A percentile compares a stretch with the other conserved stretches of the same genome.
Conservation (phyloP, 306 rosid species). For the Albizia julibrissin region DNA sequence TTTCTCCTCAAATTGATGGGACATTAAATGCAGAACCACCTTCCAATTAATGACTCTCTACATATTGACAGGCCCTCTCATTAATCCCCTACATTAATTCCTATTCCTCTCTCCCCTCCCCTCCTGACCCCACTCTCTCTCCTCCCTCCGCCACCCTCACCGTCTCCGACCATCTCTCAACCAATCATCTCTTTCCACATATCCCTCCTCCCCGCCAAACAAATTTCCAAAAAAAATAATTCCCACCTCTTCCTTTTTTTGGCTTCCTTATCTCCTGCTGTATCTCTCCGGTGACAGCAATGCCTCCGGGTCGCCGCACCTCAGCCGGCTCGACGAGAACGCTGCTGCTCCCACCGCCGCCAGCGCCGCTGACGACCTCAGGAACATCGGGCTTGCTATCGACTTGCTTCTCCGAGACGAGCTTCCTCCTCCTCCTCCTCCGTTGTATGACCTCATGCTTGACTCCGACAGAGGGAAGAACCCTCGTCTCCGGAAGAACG, state of each 20-base stretch:
- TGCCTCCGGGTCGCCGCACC: constrained; percentile 99
- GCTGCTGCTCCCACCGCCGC: constrained; percentile 42
- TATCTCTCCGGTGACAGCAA: constrained; percentile 90
- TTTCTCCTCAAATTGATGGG: constrained; percentile 1
- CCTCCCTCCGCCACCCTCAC: background rate
- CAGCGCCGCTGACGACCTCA: constrained; percentile 62
- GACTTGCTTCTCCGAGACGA: constrained; percentile 86
- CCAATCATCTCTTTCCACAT: constrained; percentile 55
- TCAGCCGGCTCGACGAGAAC: constrained; percentile 79
- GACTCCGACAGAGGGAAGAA: constrained; percentile 86
- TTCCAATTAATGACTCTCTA: constrained; percentile 41
- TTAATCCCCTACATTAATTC: constrained; percentile 39
- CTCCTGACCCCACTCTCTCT: constrained; percentile 21
- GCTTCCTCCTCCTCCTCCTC: constrained; percentile 42
- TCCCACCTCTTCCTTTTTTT: background rate
- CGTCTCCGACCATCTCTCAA: constrained; percentile 46
- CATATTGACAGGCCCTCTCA: constrained; percentile 50
- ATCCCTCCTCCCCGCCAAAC: background rate
- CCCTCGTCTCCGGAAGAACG: constrained; percentile 78
- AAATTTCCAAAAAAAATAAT: too few species aligned
- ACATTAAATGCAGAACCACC: constrained; percentile 42
- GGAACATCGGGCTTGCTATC: constrained; percentile 86
- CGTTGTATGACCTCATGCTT: constrained; percentile 59
- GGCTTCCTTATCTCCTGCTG: constrained; percentile 48
- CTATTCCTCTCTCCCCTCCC: constrained; percentile 21